Percentiles rank a stretch among this genome's conserved stretches.
These are phyloP conservation scores for Handroanthus guayacan DNA, from an alignment of 257 asterid genomes.

Conservation along the genomic window DNA sequence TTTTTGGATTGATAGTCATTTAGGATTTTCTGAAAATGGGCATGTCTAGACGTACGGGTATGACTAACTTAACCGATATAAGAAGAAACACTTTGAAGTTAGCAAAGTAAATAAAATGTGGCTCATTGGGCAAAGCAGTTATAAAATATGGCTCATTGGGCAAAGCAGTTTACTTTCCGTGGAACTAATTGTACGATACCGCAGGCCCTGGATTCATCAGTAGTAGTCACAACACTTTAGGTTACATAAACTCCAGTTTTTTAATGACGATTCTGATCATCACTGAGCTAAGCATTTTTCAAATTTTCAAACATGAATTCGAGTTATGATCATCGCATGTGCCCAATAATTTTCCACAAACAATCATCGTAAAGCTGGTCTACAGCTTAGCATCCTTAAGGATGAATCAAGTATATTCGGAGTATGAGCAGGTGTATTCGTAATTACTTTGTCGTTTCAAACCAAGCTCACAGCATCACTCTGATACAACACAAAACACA, in stretches of 20 bases:
- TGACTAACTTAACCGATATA: slow-evolving; percentile 8
- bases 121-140: not conserved
- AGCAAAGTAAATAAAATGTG: not conserved
- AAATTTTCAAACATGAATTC: not conserved
- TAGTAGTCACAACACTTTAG: not conserved
- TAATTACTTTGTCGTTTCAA: slow-evolving; percentile 16
- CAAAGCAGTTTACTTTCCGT: not conserved
- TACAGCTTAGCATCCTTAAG: not conserved
- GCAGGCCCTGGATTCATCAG: not conserved
- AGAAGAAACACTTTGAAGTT: slow-evolving; percentile 5
- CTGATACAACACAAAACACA: slow-evolving; percentile 27
- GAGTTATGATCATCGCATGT: not conserved
- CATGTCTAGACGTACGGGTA: slow-evolving; percentile 6
- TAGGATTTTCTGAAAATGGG: no score
- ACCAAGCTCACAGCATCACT: slow-evolving; percentile 26
- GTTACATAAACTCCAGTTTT: not conserved
- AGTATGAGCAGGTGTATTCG: not conserved
- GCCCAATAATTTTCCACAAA: not conserved
- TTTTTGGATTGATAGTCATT: not conserved
- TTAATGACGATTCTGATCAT: not conserved
- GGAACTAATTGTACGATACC: not conserved
- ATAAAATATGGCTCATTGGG: not conserved
- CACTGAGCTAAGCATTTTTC: not conserved
- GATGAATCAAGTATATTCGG: not conserved
- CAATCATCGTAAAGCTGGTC: not conserved